Percentiles rank a stretch among this genome's conserved stretches.
Conservation (phyloP, 225 moss, liverwort and hornwort genomes). For the Sphagnum tenellum region DNA sequence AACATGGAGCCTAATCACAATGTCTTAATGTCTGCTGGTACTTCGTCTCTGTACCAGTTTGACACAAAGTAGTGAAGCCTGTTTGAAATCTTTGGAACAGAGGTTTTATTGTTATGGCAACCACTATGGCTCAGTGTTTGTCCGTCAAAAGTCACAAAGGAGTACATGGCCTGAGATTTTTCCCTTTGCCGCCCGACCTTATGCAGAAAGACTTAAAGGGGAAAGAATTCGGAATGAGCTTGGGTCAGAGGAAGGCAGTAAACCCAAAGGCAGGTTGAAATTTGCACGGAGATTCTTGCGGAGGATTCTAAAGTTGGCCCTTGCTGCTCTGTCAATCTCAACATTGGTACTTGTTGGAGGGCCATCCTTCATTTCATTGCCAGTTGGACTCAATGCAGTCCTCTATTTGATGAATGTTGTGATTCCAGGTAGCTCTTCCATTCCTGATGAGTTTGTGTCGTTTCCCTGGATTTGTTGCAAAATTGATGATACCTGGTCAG, state of each 20-base stretch:
- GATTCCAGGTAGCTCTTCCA: slow-evolving; percentile 50
- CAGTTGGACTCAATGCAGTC: slow-evolving; percentile 24
- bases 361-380: slow-evolving; percentile 48
- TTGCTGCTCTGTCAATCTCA: slow-evolving; percentile 19
- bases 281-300: slow-evolving; percentile 8
- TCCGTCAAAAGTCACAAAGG: slow-evolving; percentile 30
- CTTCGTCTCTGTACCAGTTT: background rate
- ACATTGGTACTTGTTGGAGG: slow-evolving; percentile 20
- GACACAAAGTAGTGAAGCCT: background rate
- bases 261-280: slow-evolving; percentile 7
- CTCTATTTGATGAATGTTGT: slow-evolving; percentile 51
- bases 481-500: background rate
- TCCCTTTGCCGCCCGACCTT: slow-evolving; percentile 32
- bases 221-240: slow-evolving; percentile 4
- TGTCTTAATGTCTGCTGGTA: no score
- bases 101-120: slow-evolving; percentile 26
- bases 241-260: background rate
- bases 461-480: no score
- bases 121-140: slow-evolving; percentile 25
- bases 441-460: no score
- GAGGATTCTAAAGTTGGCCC: slow-evolving; percentile 17
- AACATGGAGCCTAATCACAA: no score
- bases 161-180: slow-evolving; percentile 31
- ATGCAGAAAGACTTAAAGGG: slow-evolving; percentile 12
- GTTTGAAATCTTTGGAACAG: slow-evolving; percentile 4